Conservation (phyloP, 1,284 basidiomycete genomes). For the Cryptococcus sp. region DNA sequence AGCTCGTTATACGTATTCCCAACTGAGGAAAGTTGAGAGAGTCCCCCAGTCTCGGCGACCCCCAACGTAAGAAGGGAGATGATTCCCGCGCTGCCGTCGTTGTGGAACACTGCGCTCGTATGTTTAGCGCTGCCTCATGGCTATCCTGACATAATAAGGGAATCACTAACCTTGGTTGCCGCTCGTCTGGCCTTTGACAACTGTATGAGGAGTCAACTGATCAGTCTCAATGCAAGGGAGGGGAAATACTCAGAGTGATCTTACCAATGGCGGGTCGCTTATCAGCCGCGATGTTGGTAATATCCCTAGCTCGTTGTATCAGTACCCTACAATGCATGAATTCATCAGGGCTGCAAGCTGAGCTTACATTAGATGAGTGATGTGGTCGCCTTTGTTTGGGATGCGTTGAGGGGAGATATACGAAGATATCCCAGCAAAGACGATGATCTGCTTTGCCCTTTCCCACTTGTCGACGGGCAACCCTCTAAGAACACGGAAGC, state of each 20-base stretch:
- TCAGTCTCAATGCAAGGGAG: too few species aligned
- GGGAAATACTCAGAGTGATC: background rate
- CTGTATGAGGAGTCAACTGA: background rate
- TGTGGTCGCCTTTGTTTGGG: slow-evolving; percentile 18
- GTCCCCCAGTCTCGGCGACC: slow-evolving; percentile 28
- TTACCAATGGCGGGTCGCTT: slow-evolving; percentile 29
- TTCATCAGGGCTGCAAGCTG: background rate
- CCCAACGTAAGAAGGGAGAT: slow-evolving; percentile 29
- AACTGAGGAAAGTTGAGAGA: slow-evolving; percentile 30
- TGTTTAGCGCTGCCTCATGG: background rate
- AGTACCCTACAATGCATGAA: background rate
- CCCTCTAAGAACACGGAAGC: slow-evolving; percentile 29
- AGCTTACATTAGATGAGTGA: slow-evolving; percentile 26
- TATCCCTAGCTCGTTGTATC: slow-evolving; percentile 15
- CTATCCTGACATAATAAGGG: background rate
- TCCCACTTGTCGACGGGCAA: slow-evolving; percentile 29
- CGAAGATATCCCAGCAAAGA: slow-evolving; percentile 30
- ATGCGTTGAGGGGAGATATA: slow-evolving; percentile 22
- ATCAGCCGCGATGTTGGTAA: slow-evolving; percentile 28
- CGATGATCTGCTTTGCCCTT: slow-evolving; percentile 23
- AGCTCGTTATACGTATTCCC: slow-evolving; percentile 31
- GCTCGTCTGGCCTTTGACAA: slow-evolving; percentile 31
- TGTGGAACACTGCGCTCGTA: slow-evolving; percentile 26
- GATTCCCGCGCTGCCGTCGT: slow-evolving; percentile 27
- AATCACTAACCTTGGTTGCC: slow-evolving; percentile 28